These are phyloP conservation scores for Oenanthe javanica DNA, from an alignment of 140 eudicot genomes.

Conservation along the genomic window DNA sequence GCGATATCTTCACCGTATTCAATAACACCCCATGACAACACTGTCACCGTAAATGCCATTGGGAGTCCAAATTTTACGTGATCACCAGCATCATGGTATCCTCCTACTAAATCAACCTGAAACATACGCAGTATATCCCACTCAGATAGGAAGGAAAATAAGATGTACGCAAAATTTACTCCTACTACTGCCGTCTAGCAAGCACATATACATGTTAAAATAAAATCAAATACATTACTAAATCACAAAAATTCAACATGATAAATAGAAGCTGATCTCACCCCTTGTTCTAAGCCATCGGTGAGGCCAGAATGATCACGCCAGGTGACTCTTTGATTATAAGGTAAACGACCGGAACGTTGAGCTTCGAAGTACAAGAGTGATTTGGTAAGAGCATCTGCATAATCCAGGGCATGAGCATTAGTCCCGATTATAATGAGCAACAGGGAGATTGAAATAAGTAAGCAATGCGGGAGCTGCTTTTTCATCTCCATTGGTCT, in stretches of 20 bases:
- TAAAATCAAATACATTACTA: neutral
- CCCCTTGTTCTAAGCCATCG: conserved; percentile 82
- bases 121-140: too few relatives aligned
- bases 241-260: neutral
- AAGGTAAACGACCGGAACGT: conserved; percentile 86
- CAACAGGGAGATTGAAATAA: neutral
- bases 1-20: conserved; percentile 50
- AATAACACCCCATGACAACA: conserved; percentile 73
- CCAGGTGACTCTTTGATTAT: conserved; percentile 82
- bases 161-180: neutral
- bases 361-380: conserved; percentile 86
- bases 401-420: conserved; percentile 34
- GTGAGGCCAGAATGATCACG: conserved; percentile 82
- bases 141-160: too few relatives aligned
- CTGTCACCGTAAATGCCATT: conserved; percentile 83
- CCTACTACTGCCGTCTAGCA: neutral
- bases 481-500: conserved; percentile 2
- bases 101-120: conserved; percentile 88
- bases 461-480: neutral
- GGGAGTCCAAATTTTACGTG: conserved; percentile 88
- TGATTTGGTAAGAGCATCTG: conserved; percentile 64
- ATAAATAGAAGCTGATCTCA: conserved; percentile 7
- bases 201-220: neutral
- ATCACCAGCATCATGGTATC: conserved; percentile 92
- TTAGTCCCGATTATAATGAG: neutral